Percentiles rank a stretch among this genome's conserved stretches.
Evolutionary conservation across 2,329 filamentous ascomycete species (phyloP).

Genomic region (Geosmithia morbida): DNA sequence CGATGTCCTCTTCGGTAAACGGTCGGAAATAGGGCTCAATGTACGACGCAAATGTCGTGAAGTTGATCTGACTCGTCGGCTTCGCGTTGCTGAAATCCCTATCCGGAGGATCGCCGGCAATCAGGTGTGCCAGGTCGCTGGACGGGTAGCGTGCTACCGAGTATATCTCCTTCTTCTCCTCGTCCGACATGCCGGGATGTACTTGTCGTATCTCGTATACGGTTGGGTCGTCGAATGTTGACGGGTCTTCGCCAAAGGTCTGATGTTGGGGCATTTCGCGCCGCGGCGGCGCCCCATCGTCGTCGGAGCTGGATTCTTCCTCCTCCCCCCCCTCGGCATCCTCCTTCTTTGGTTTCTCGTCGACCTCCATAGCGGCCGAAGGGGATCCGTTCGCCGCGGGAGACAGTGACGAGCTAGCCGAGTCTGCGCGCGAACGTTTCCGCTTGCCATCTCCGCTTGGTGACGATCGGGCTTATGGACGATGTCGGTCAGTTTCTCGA

Average conservation of each 20-base stretch:
- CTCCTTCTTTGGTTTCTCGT: slow-evolving; percentile 32
- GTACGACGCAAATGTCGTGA: slow-evolving; percentile 83
- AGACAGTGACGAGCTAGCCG: slow-evolving; percentile 45
- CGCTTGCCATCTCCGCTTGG: slow-evolving; percentile 35
- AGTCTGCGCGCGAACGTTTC: slow-evolving; percentile 37
- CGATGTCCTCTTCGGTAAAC: slow-evolving; percentile 84
- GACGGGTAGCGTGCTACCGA: slow-evolving; percentile 74
- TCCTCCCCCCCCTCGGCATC: slow-evolving; percentile 24
- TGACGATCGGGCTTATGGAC: slow-evolving; percentile 33
- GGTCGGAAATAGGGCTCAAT: slow-evolving; percentile 83
- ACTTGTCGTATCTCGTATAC: slow-evolving; percentile 82
- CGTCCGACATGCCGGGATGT: slow-evolving; percentile 60
- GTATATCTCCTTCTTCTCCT: slow-evolving; percentile 79
- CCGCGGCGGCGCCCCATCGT: slow-evolving; percentile 45
- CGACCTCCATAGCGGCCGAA: slow-evolving; percentile 39
- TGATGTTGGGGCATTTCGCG: slow-evolving; percentile 62
- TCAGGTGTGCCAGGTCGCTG: slow-evolving; percentile 68
- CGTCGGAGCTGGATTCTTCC: slow-evolving; percentile 38
- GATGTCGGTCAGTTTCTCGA: not conserved
- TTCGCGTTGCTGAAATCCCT: slow-evolving; percentile 94
- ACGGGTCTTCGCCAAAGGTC: slow-evolving; percentile 84
- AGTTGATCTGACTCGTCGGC: slow-evolving; percentile 85
- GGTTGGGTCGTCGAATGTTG: slow-evolving; percentile 81
- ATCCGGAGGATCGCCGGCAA: slow-evolving; percentile 80
- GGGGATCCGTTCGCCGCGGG: slow-evolving; percentile 36